Conservation (phyloP, 495 filamentous ascomycete species). For the Aspergillus homomorphus region DNA sequence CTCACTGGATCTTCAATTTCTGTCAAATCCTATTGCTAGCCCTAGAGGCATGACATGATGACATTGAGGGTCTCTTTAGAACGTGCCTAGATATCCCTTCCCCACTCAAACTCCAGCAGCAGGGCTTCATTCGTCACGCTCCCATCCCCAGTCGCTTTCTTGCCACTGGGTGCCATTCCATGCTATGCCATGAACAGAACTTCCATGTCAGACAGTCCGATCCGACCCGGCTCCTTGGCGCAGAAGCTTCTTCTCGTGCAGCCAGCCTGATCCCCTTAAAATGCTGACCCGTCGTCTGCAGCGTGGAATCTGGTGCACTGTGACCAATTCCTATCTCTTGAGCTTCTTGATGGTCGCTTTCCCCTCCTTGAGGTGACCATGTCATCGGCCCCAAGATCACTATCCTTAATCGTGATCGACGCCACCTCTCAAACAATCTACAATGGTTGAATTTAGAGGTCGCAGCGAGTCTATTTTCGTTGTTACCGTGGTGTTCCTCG, state of each 20-base stretch:
- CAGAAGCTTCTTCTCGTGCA: background rate
- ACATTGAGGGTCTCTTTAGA: background rate
- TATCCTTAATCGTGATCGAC: constrained; percentile 1
- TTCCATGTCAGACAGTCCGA: background rate
- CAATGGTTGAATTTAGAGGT: constrained; percentile 36
- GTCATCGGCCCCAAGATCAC: constrained; percentile 6
- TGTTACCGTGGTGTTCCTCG: constrained; percentile 38
- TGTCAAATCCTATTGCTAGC: background rate
- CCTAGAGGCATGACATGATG: background rate
- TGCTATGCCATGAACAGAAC: background rate
- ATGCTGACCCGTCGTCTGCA: background rate
- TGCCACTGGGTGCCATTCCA: background rate
- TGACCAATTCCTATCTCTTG: background rate
- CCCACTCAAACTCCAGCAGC: background rate
- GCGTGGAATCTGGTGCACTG: background rate
- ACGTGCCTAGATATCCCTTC: background rate
- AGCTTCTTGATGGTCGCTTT: background rate
- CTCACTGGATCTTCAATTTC: background rate
- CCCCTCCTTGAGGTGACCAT: constrained; percentile 7
- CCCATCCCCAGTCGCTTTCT: background rate
- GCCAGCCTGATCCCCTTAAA: background rate
- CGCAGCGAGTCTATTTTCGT: constrained; percentile 39
- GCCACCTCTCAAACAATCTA: constrained; percentile 5
- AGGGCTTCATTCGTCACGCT: background rate
- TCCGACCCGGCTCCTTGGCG: background rate